A percentile compares a stretch with the other conserved stretches of the same genome.
Conservation (phyloP, 2,329 filamentous ascomycete genomes). For the Aureobasidium sp. region DNA sequence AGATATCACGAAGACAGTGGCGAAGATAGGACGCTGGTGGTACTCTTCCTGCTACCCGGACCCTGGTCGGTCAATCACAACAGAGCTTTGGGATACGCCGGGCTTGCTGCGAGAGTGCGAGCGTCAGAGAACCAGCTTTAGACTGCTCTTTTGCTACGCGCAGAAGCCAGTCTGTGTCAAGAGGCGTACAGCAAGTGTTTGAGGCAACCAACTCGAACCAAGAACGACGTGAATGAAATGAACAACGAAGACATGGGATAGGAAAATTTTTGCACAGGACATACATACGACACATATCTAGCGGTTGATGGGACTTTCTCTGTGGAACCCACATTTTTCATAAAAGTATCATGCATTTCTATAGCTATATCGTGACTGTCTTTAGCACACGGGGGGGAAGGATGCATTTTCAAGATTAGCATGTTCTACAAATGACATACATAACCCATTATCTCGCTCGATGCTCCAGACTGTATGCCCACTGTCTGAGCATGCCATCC, state of each 20-base stretch:
- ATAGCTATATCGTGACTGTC: no score
- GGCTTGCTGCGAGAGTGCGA: conserved; percentile 75
- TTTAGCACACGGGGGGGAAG: not conserved
- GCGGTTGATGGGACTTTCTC: not conserved
- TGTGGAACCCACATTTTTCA: no score
- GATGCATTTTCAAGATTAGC: not conserved
- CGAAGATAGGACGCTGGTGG: conserved; percentile 92
- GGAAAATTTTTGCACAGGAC: not conserved
- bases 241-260: not conserved
- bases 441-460: not conserved
- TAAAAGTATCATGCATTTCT: not conserved
- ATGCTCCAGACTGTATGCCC: not conserved
- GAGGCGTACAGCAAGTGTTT: conserved; percentile 42
- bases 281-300: not conserved
- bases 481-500: not conserved
- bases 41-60: conserved; percentile 87
- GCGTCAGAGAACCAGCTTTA: conserved; percentile 76
- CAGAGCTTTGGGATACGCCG: conserved; percentile 68
- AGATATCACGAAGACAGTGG: conserved; percentile 84
- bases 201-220: conserved; percentile 13
- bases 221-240: not conserved
- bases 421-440: not conserved
- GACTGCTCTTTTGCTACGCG: conserved; percentile 84
- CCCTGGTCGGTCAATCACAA: conserved; percentile 36
- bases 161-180: conserved; percentile 56